Evolutionary conservation across 129 eudicot genomes (phyloP).

Genomic region (Tanacetum coccineum): DNA sequence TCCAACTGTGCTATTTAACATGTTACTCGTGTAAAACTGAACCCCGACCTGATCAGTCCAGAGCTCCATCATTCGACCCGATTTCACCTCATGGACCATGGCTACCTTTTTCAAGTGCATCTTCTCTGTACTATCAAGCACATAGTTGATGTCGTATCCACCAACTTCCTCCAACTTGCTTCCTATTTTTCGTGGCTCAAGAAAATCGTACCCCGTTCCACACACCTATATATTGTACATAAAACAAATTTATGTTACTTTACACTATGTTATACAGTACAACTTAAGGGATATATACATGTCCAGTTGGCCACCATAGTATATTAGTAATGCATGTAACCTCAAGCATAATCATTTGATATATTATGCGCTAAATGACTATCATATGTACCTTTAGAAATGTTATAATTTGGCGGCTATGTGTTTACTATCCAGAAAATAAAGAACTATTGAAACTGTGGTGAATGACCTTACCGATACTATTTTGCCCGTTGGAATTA

Average conservation of each 20-base stretch:
- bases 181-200: slow-evolving; percentile 33
- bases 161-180: slow-evolving; percentile 35
- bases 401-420: too few species aligned
- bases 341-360: too few species aligned
- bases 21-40: slow-evolving; percentile 57
- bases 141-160: slow-evolving; percentile 66
- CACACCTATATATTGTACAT: background rate
- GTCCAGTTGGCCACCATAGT: too few species aligned
- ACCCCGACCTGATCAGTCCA: slow-evolving; percentile 52
- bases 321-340: too few species aligned
- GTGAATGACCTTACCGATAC: slow-evolving; percentile 13
- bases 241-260: background rate
- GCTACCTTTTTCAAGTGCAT: slow-evolving; percentile 40
- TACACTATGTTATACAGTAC: too few species aligned
- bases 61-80: slow-evolving; percentile 62
- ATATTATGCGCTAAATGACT: too few species aligned
- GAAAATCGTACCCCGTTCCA: slow-evolving; percentile 57
- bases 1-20: slow-evolving; percentile 37
- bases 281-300: background rate
- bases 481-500: slow-evolving; percentile 54
- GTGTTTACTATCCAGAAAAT: background rate
- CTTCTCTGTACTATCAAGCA: slow-evolving; percentile 23
- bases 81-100: slow-evolving; percentile 31
- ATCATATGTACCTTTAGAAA: too few species aligned
- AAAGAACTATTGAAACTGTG: background rate